Evolutionary conservation across 257 asterid genomes (phyloP).

Genomic region (Scutellaria minor): DNA sequence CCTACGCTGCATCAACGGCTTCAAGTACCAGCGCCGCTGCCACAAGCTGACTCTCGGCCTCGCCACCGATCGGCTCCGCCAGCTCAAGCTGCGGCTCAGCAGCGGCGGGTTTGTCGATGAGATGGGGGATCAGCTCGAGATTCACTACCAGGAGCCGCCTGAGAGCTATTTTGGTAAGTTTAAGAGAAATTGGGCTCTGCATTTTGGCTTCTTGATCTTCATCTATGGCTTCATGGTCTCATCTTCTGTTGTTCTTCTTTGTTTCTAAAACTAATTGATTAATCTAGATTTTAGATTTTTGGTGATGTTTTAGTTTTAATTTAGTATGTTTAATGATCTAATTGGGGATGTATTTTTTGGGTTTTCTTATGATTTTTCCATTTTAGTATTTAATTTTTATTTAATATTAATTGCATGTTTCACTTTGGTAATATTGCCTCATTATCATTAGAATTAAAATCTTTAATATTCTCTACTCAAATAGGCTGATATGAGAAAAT

Average conservation of each 20-base stretch:
- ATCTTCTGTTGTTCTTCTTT: conserved; percentile 84
- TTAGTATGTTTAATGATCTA: no score
- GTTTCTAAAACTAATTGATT: conserved; percentile 37
- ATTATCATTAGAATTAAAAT: no score
- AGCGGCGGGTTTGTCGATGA: conserved; percentile 48
- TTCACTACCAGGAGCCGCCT: conserved; percentile 92
- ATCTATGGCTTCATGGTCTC: conserved; percentile 86
- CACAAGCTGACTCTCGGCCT: conserved; percentile 88
- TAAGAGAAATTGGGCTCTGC: conserved; percentile 93
- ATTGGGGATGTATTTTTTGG: no score
- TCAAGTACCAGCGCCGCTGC: conserved; percentile 95
- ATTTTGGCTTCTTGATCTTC: conserved; percentile 84
- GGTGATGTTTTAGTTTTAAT: no score
- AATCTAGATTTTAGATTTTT: background rate
- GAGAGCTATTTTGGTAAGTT: conserved; percentile 92
- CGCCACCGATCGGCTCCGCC: conserved; percentile 85
- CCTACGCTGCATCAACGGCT: conserved; percentile 90
- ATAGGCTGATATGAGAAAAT: no score
- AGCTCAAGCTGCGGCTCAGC: conserved; percentile 55
- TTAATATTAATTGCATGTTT: no score
- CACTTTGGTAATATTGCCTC: no score
- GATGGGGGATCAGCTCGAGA: conserved; percentile 67
- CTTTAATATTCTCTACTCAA: no score
- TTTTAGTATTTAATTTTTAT: no score
- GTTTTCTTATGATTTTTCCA: no score